These are phyloP conservation scores for Calocybe gangraenosa DNA, from an alignment of 768 basidiomycete genomes.

Conservation along the genomic window DNA sequence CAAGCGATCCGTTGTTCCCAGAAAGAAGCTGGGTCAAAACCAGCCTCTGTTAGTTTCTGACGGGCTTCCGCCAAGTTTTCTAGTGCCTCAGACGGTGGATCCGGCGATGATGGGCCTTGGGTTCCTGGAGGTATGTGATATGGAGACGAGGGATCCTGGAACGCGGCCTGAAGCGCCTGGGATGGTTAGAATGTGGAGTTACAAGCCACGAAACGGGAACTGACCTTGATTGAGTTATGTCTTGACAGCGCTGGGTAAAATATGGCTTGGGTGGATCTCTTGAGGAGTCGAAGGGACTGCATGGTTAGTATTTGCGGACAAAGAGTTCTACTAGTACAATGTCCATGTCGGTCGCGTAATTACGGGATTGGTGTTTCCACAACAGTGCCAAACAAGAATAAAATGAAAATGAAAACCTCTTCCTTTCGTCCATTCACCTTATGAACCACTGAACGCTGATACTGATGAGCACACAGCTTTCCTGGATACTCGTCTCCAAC, in stretches of 20 bases:
- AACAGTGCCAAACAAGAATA: too few relatives aligned
- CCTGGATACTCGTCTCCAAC: too few relatives aligned
- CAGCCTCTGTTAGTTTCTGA: constrained; percentile 34
- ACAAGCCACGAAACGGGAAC: too few relatives aligned
- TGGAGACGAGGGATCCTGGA: constrained; percentile 62
- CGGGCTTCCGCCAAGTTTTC: constrained; percentile 36
- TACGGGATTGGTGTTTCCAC: background rate
- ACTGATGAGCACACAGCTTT: too few relatives aligned
- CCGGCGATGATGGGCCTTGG: constrained; percentile 55
- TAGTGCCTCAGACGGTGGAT: constrained; percentile 26
- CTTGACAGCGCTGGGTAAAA: background rate
- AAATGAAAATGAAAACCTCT: too few relatives aligned
- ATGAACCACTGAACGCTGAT: too few relatives aligned
- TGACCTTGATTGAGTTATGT: too few relatives aligned
- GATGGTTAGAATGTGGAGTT: too few relatives aligned
- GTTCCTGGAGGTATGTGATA: constrained; percentile 59
- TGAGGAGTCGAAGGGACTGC: background rate
- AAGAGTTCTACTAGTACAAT: too few relatives aligned
- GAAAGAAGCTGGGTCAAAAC: constrained; percentile 62
- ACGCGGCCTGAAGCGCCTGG: constrained; percentile 61
- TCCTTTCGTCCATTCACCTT: too few relatives aligned
- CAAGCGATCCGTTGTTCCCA: constrained; percentile 77
- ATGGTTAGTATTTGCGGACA: background rate
- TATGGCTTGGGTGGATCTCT: background rate
- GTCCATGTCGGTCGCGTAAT: background rate